These are phyloP conservation scores for Aspergillus nanangensis DNA, from an alignment of 495 filamentous ascomycete species.

Conservation along the genomic window DNA sequence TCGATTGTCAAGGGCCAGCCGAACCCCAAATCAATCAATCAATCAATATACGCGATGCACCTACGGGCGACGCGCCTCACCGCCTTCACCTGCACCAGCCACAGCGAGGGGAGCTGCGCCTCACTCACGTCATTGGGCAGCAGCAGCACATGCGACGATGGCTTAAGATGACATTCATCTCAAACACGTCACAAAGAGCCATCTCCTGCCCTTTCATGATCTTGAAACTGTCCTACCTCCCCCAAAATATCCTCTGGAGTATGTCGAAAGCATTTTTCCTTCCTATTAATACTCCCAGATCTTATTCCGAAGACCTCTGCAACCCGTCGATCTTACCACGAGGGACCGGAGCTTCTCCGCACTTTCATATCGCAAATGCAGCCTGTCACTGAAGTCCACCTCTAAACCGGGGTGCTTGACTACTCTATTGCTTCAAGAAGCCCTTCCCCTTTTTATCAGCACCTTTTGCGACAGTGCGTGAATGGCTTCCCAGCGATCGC, in stretches of 20 bases:
- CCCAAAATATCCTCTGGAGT: background rate
- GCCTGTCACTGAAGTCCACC: background rate
- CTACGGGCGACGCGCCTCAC: slow-evolving; percentile 9
- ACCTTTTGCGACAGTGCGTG: no score
- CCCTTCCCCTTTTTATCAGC: no score
- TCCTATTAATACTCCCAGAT: background rate
- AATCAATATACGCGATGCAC: background rate
- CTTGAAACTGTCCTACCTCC: background rate
- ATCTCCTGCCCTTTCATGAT: background rate
- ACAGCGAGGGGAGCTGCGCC: background rate
- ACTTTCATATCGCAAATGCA: background rate
- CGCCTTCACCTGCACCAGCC: slow-evolving; percentile 6
- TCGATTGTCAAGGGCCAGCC: no score
- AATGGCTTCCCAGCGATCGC: slow-evolving; percentile 41
- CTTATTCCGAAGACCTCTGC: background rate
- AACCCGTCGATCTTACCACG: background rate
- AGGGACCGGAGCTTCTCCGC: background rate
- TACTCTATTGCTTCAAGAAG: no score
- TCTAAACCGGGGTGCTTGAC: no score
- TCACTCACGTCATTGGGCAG: slow-evolving; percentile 36
- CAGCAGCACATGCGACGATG: slow-evolving; percentile 11
- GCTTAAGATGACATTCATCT: background rate
- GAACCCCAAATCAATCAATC: no score
- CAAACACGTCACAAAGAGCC: background rate
- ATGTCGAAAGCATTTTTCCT: no score